These are phyloP conservation scores for Thalia dealbata DNA, from an alignment of 176 grass and related monocot species.

Conservation along the genomic window DNA sequence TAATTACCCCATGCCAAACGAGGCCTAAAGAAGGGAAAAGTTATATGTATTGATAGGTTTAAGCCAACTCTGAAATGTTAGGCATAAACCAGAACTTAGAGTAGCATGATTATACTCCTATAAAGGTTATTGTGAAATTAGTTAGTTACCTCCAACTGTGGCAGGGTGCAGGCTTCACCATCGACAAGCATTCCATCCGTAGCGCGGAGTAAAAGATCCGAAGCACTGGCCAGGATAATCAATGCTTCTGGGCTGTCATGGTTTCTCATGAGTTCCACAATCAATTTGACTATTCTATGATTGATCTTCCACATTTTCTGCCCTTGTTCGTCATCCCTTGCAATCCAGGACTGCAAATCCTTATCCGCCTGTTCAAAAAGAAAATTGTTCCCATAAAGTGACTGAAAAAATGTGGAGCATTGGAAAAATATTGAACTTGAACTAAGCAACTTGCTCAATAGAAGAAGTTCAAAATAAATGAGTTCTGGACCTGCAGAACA, in stretches of 20 bases:
- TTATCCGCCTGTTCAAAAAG: constrained; percentile 64
- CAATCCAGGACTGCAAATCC: constrained; percentile 96
- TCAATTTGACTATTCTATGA: constrained; percentile 87
- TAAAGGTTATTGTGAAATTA: neutral
- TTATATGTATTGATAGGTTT: too few species aligned
- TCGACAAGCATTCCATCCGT: constrained; percentile 98
- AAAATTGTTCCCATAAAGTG: constrained; percentile 36
- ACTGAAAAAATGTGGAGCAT: constrained; percentile 25
- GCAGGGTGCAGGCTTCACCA: constrained; percentile 92
- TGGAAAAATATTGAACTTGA: neutral
- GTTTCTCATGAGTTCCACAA: constrained; percentile 95
- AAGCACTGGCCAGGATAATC: constrained; percentile 83
- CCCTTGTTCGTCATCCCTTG: constrained; percentile 81
- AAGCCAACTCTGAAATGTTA: neutral
- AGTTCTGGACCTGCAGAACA: constrained; percentile 80
- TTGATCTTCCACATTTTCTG: constrained; percentile 98
- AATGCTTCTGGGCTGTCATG: constrained; percentile 79
- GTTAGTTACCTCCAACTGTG: constrained; percentile 73
- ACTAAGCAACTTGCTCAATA: neutral
- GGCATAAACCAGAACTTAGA: too few species aligned
- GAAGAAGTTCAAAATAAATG: constrained; percentile 16
- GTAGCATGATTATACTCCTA: neutral
- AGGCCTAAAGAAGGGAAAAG: neutral
- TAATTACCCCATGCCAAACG: too few species aligned
- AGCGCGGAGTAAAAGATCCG: constrained; percentile 87